These are phyloP conservation scores for Cytospora schulzeri DNA, from an alignment of 2,329 filamentous ascomycete species.

Conservation along the genomic window DNA sequence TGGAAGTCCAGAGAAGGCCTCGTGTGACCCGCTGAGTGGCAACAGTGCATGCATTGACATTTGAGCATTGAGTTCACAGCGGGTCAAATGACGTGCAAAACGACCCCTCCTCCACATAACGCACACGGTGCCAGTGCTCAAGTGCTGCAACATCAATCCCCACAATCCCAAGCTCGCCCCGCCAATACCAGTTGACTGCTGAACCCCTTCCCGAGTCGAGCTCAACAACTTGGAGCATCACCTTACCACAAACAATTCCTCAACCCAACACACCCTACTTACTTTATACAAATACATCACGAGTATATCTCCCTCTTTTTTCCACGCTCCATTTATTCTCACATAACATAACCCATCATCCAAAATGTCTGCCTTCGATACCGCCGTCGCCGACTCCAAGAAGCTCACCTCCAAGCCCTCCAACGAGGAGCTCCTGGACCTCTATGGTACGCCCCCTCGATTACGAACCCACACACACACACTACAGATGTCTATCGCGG, in stretches of 20 bases:
- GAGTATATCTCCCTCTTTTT: not conserved
- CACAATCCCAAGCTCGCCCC: not conserved
- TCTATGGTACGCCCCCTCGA: conserved; percentile 53
- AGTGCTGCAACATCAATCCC: not conserved
- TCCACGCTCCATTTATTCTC: not conserved
- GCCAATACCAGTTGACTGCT: not conserved
- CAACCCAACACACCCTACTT: not conserved
- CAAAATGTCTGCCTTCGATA: conserved; percentile 55
- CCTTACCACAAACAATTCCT: not conserved
- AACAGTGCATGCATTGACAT: not conserved
- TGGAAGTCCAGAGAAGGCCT: not conserved
- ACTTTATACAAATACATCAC: too few relatives aligned
- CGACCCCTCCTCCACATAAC: not conserved
- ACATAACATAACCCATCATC: not conserved
- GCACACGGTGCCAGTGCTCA: too few relatives aligned
- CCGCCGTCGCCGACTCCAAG: conserved; percentile 64
- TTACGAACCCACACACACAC: not conserved
- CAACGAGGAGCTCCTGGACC: conserved; percentile 65
- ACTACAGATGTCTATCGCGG: not conserved
- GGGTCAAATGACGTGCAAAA: not conserved
- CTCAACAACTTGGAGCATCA: not conserved
- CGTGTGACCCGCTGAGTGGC: not conserved
- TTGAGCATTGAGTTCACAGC: not conserved
- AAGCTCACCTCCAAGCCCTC: conserved; percentile 67
- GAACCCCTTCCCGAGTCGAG: not conserved